Conservation (phyloP, 140 eudicot species). For the Stevia rebaudiana region DNA sequence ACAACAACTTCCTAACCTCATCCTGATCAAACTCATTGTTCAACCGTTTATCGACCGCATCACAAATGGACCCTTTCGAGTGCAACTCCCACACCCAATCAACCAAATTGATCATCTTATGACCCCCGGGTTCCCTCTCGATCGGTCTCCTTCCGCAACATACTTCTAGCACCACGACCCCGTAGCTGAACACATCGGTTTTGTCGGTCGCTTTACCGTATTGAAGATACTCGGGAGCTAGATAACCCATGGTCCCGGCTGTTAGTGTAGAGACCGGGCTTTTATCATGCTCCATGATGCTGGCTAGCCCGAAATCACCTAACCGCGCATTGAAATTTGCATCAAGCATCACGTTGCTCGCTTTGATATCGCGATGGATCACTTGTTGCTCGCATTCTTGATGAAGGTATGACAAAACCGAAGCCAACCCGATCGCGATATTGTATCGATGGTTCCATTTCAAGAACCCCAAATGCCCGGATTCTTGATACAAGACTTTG, state of each 20-base stretch:
- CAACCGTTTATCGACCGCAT: slow-evolving; percentile 63
- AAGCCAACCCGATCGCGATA: slow-evolving; percentile 71
- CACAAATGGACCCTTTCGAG: slow-evolving; percentile 52
- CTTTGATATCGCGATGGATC: slow-evolving; percentile 78
- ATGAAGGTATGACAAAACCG: slow-evolving; percentile 70
- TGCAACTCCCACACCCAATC: slow-evolving; percentile 88
- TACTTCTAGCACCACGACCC: slow-evolving; percentile 70
- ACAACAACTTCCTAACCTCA: slow-evolving; percentile 50
- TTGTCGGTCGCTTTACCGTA: slow-evolving; percentile 81
- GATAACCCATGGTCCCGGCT: slow-evolving; percentile 90
- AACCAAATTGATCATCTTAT: slow-evolving; percentile 62
- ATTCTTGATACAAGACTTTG: slow-evolving; percentile 43
- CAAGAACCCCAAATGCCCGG: slow-evolving; percentile 33
- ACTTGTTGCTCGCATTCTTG: slow-evolving; percentile 92
- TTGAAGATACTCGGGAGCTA: slow-evolving; percentile 89
- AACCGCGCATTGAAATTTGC: slow-evolving; percentile 53
- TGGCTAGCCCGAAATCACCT: slow-evolving; percentile 83
- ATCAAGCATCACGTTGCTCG: slow-evolving; percentile 80
- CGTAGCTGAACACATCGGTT: slow-evolving; percentile 76
- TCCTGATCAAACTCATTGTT: slow-evolving; percentile 40
- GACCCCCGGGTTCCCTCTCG: slow-evolving; percentile 52
- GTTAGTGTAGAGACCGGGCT: slow-evolving; percentile 83
- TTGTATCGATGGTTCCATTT: slow-evolving; percentile 61
- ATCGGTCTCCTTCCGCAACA: slow-evolving; percentile 86
- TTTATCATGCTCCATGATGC: slow-evolving; percentile 78